Evolutionary conservation across 1,284 basidiomycete species (phyloP).

Genomic region (Clitocybe nebularis): DNA sequence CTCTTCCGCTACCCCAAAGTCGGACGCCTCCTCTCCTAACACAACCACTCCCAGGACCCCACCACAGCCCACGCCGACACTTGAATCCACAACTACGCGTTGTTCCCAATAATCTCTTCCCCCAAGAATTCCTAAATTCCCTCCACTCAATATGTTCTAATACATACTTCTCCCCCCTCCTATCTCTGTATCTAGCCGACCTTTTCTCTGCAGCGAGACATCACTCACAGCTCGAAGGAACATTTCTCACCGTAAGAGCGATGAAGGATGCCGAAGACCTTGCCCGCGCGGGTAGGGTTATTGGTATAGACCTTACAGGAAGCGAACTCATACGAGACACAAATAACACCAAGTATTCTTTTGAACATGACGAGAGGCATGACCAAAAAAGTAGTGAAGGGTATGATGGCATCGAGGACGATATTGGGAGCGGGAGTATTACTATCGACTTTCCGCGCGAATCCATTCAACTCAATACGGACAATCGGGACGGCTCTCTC

Average conservation of each 20-base stretch:
- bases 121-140: slow-evolving; percentile 34
- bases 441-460: slow-evolving; percentile 18
- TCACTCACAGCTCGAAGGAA: slow-evolving; percentile 65
- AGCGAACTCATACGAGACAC: slow-evolving; percentile 36
- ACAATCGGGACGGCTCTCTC: not conserved
- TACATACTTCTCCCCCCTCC: slow-evolving; percentile 40
- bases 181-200: slow-evolving; percentile 65
- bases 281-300: slow-evolving; percentile 57
- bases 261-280: slow-evolving; percentile 59
- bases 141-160: slow-evolving; percentile 34
- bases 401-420: slow-evolving; percentile 12
- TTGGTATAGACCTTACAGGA: slow-evolving; percentile 54
- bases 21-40: slow-evolving; percentile 15
- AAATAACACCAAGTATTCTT: slow-evolving; percentile 9
- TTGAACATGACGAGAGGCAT: slow-evolving; percentile 18
- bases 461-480: slow-evolving; percentile 2
- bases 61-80: slow-evolving; percentile 10
- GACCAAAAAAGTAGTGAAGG: slow-evolving; percentile 5
- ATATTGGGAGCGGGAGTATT: slow-evolving; percentile 22
- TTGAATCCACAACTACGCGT: slow-evolving; percentile 13
- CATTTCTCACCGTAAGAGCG: slow-evolving; percentile 56
- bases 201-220: slow-evolving; percentile 71
- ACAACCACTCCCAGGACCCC: slow-evolving; percentile 15
- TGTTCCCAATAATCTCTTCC: slow-evolving; percentile 28
- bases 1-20: slow-evolving; percentile 17